These are phyloP conservation scores for Penicillium fimorum DNA, from an alignment of 495 filamentous ascomycete genomes.

Conservation along the genomic window DNA sequence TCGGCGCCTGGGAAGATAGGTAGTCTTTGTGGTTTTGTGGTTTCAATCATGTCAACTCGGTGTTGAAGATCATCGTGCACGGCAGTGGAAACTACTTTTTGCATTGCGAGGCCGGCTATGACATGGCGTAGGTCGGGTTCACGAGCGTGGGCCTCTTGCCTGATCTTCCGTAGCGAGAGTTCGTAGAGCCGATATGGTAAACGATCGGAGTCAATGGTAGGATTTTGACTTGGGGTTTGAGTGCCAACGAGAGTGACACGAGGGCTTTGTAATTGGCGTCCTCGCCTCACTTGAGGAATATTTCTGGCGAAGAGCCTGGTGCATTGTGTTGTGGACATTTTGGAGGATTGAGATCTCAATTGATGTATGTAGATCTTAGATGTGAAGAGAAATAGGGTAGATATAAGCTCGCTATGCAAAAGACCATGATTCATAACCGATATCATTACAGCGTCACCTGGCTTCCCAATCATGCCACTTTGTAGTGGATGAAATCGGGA, in stretches of 20 bases:
- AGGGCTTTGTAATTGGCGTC: conserved; percentile 11
- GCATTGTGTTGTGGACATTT: conserved; percentile 15
- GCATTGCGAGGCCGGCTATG: conserved; percentile 26
- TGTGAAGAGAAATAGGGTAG: background rate
- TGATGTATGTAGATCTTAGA: background rate
- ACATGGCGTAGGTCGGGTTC: conserved; percentile 28
- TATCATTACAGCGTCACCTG: conserved; percentile 5
- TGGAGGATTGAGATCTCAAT: background rate
- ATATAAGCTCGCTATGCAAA: background rate
- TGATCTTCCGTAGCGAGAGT: conserved; percentile 28
- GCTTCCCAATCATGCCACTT: conserved; percentile 7
- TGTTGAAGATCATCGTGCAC: conserved; percentile 23
- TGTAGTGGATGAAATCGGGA: conserved; percentile 1
- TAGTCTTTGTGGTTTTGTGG: background rate
- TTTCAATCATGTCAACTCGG: conserved; percentile 19
- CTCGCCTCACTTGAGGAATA: conserved; percentile 15
- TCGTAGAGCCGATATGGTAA: conserved; percentile 28
- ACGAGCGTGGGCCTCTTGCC: conserved; percentile 23
- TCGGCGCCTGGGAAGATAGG: conserved; percentile 18
- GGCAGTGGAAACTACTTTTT: conserved; percentile 15
- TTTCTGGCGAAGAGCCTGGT: conserved; percentile 17
- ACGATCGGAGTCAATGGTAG: conserved; percentile 23
- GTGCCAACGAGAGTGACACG: conserved; percentile 13
- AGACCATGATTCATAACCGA: background rate
- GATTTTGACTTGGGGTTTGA: conserved; percentile 13